These are phyloP conservation scores for Tulasnella sp. DNA, from an alignment of 768 basidiomycete species.

Conservation along the genomic window DNA sequence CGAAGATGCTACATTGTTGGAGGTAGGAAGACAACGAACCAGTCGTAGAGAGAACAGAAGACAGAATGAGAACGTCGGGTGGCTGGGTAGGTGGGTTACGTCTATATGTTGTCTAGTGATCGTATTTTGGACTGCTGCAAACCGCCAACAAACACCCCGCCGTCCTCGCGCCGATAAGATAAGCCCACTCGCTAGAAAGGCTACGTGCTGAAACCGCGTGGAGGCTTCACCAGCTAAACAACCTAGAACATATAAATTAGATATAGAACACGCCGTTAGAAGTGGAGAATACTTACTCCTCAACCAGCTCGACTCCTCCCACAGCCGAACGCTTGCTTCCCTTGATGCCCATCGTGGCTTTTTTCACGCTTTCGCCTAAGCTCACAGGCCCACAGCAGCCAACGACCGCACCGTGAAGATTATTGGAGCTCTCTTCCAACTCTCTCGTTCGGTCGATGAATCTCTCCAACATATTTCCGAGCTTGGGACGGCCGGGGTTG, in stretches of 20 bases:
- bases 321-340: conserved; percentile 17
- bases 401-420: conserved; percentile 27
- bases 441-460: conserved; percentile 10
- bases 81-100: conserved; percentile 1
- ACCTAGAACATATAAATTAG: not conserved
- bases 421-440: not conserved
- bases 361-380: conserved; percentile 18
- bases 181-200: not conserved
- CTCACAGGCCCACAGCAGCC: conserved; percentile 27
- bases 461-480: conserved; percentile 3
- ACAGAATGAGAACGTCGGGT: not conserved
- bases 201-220: not conserved
- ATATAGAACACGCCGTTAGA: not conserved
- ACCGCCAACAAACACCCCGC: not conserved
- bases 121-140: not conserved
- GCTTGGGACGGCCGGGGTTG: conserved; percentile 10
- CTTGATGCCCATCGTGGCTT: not conserved
- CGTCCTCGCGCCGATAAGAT: not conserved
- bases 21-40: not conserved
- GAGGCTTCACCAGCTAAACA: conserved; percentile 3
- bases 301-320: conserved; percentile 29
- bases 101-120: not conserved
- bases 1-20: not conserved
- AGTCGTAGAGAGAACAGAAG: not conserved
- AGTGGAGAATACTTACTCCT: conserved; percentile 14